phyloP scores from a whole-genome alignment of 2,329 filamentous ascomycete genomes.

The Calonectria crousiana region DNA sequence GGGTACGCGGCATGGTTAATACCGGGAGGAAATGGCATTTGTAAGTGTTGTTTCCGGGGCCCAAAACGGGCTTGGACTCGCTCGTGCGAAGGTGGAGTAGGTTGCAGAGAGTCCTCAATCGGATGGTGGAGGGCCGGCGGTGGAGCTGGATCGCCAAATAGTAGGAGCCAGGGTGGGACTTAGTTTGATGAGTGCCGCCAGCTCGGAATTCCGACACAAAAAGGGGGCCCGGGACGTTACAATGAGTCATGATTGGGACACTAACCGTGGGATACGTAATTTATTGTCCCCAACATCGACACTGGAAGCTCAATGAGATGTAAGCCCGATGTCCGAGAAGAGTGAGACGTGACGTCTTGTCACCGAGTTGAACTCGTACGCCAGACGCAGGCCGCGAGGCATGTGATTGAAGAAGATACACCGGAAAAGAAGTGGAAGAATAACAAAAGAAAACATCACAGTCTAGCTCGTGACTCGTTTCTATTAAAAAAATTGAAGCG shows the following conservation, averaged over 20 bases:
- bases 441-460: not conserved
- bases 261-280: not conserved
- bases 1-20: constrained; percentile 29
- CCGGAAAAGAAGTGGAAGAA: not conserved
- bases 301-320: not conserved
- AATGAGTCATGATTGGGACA: not conserved
- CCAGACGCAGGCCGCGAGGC: not conserved
- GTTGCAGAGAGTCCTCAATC: not conserved
- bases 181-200: constrained; percentile 36
- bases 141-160: constrained; percentile 17
- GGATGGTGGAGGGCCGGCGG: constrained; percentile 32
- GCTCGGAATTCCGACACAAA: constrained; percentile 34
- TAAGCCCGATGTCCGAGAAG: not conserved
- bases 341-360: not conserved
- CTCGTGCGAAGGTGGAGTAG: constrained; percentile 14
- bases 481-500: not conserved
- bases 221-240: not conserved
- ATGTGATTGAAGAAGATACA: not conserved
- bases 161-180: not conserved
- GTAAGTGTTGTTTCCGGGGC: constrained; percentile 25
- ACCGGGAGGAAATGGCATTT: constrained; percentile 21
- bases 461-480: not conserved
- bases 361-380: not conserved
- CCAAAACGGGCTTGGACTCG: constrained; percentile 18
- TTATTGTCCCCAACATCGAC: not conserved